A percentile compares a stretch with the other conserved stretches of the same genome.
Evolutionary conservation across 2,329 filamentous ascomycete species (phyloP).

Genomic region (Dothiorella sarmentorum): DNA sequence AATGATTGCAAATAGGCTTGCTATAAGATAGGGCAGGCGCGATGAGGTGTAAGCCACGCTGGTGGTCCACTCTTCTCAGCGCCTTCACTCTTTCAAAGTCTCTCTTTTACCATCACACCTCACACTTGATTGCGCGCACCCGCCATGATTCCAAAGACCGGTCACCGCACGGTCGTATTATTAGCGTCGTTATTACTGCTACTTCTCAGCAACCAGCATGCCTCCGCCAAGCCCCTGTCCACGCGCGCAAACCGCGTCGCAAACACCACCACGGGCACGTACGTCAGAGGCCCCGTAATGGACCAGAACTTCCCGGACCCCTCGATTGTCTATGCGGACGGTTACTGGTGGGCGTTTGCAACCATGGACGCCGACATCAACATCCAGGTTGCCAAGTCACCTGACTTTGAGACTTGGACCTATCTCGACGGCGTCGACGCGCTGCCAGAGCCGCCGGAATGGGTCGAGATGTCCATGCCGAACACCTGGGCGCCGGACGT

Average conservation of each 20-base stretch:
- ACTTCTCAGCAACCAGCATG: neutral
- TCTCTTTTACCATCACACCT: neutral
- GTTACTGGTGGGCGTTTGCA: slow-evolving; percentile 17
- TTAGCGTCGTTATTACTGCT: neutral
- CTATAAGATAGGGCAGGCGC: slow-evolving; percentile 7
- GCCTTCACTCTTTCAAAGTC: neutral
- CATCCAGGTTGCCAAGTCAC: slow-evolving; percentile 17
- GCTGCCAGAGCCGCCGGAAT: slow-evolving; percentile 14
- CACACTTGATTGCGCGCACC: neutral
- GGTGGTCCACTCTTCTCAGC: neutral
- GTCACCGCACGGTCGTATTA: neutral
- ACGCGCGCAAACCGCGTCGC: neutral
- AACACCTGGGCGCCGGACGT: slow-evolving; percentile 35
- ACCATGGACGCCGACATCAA: slow-evolving; percentile 12
- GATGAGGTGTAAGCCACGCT: neutral
- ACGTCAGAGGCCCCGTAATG: slow-evolving; percentile 11
- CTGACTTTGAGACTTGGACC: slow-evolving; percentile 15
- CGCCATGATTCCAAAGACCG: neutral
- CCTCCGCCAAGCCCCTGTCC: neutral
- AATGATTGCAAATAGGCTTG: neutral
- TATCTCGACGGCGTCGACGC: slow-evolving; percentile 14
- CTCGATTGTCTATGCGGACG: neutral
- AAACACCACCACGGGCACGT: slow-evolving; percentile 3
- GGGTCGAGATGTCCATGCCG: slow-evolving; percentile 18
- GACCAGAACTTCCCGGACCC: slow-evolving; percentile 11